A percentile compares a stretch with the other conserved stretches of the same genome.
phyloP scores from a whole-genome alignment of 2,329 filamentous ascomycete species.

The Aotearoamyces nothofagi region DNA sequence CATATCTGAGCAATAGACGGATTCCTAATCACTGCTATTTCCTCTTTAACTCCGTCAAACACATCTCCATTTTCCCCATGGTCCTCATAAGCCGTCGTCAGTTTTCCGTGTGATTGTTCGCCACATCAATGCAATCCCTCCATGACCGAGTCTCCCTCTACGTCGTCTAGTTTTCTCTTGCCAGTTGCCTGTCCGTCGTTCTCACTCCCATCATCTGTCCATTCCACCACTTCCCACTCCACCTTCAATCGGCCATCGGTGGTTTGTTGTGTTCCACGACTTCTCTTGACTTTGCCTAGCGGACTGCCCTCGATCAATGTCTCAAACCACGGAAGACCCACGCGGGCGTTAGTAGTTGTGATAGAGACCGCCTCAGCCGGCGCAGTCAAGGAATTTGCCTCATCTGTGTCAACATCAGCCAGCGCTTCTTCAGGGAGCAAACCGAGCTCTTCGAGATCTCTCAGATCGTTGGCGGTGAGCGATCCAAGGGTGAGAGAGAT shows the following conservation, averaged over 20 bases:
- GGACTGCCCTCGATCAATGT: constrained; percentile 62
- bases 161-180: constrained; percentile 1
- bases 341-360: background rate
- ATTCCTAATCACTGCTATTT: no score
- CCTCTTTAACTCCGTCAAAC: no score
- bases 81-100: no score
- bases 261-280: constrained; percentile 36
- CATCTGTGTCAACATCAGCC: constrained; percentile 19
- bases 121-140: background rate
- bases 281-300: constrained; percentile 50
- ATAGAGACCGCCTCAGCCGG: background rate
- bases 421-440: constrained; percentile 40
- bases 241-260: constrained; percentile 50
- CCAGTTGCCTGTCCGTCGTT: constrained; percentile 6
- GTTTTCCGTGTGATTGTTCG: no score
- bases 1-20: no score
- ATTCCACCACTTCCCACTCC: constrained; percentile 79
- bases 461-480: constrained; percentile 54
- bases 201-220: constrained; percentile 33
- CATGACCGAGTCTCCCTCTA: constrained; percentile 2
- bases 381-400: constrained; percentile 5
- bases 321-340: constrained; percentile 59
- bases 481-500: constrained; percentile 75
- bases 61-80: no score
- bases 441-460: constrained; percentile 57